These are phyloP conservation scores for Aureobasidium sp. DNA, from an alignment of 2,329 filamentous ascomycete genomes.

Conservation along the genomic window DNA sequence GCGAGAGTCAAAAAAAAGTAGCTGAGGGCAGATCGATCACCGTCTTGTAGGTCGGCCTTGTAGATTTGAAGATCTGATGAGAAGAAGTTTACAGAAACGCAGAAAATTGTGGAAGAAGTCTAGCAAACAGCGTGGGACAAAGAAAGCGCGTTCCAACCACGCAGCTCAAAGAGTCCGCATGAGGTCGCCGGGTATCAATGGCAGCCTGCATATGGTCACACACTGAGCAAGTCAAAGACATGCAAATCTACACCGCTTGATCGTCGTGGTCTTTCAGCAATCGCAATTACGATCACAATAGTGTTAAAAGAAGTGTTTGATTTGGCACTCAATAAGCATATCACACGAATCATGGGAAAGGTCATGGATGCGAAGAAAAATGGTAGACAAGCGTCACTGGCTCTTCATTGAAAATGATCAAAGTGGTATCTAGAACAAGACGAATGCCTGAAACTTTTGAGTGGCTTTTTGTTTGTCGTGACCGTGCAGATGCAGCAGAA, in stretches of 20 bases:
- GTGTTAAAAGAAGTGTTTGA: neutral
- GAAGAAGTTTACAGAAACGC: neutral
- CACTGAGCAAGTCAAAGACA: neutral
- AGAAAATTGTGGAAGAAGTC: neutral
- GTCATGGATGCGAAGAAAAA: neutral
- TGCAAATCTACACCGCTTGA: neutral
- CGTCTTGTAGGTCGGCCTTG: neutral
- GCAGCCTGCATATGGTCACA: slow-evolving; percentile 6
- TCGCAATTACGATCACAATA: no score
- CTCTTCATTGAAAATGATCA: slow-evolving; percentile 15
- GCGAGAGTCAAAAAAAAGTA: slow-evolving; percentile 7
- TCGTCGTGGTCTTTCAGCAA: neutral
- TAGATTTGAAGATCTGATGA: neutral
- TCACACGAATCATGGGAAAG: neutral
- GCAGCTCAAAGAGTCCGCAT: neutral
- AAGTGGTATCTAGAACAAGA: slow-evolving; percentile 16
- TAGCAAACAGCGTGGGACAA: slow-evolving; percentile 1
- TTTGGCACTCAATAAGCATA: neutral
- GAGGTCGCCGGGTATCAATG: neutral
- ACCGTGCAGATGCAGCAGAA: neutral
- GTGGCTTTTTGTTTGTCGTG: neutral
- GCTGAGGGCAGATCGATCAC: neutral
- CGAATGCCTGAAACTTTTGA: slow-evolving; percentile 16
- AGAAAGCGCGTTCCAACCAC: neutral
- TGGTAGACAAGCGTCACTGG: slow-evolving; percentile 11